Evolutionary conservation across 257 asterid species (phyloP), one percentile per base, ranked within the genome.

Genomic region (Solanum pennellii): DNA sequence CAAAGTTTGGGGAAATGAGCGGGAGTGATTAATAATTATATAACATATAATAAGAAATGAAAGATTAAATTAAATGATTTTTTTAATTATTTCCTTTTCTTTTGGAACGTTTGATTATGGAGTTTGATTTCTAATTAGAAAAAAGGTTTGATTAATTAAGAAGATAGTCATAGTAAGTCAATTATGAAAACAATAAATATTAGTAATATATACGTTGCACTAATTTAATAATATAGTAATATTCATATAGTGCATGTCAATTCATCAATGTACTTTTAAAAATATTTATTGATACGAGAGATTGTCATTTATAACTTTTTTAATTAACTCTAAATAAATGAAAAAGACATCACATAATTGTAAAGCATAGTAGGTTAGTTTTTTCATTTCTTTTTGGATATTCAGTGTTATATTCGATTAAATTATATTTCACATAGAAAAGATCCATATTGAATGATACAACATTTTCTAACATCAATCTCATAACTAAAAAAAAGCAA

Each of bases 401-500:
- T 37, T 37, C 39, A 1, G 0, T 37, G 1, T 37, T 5, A 1
- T 1, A 37, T 37, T 37, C 1, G 39, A 37, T 5, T 37, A 37
- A 37, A 37, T 37, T 37, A 37, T 37, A 37, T 0, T 37, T 35
- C 0, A 1, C 39, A 35, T 0, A 35, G 7, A 35, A 35, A 35
- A 35, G 0, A 5, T 35, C 0, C 1, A 35, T 0, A 35, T 35
- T 35, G 0, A 1, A 5, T 0, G 7, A 5, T 5, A 35, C 1
- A 35, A 0, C 0, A 35, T 37, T 37, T 35, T 37, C 39, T 37
- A 37, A 5, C 7, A 37, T 37, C 39, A 37, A 37, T 37, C 1
- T 5, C 39, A 37, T 37, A 1, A 37, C 1, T 37, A 37, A 5
- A 37, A 37, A 6, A 37, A 37, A 1, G 33, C 0, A 0, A 5